Evolutionary conservation across 2,329 filamentous ascomycete genomes (phyloP), one percentile per base, ranked within the genome.

Genomic region (Blastomyces emzantsi): DNA sequence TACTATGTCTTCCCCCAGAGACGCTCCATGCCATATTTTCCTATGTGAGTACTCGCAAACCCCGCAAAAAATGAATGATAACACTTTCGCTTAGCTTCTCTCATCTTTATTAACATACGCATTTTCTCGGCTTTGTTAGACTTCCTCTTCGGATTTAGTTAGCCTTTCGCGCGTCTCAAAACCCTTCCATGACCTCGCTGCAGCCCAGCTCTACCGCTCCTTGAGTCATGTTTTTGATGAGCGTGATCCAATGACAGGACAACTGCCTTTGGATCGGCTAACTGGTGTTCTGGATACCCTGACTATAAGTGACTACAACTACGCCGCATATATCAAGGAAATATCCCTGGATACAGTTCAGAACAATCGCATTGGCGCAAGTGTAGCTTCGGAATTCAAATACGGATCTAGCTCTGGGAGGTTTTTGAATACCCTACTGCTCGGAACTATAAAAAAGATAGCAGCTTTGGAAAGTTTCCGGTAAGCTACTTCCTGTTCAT

Each of bases 211-310:
- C 19, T 88, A 87, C 71, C 82, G 83, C 65, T 81, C 77, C 63
- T 84, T 87, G 70, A 77, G 81, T 69, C 85, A 87, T 66, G 76
- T 85, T 62, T 86, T 87, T 69, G 81, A 82, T n/a, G 83, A 85
- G 64, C 81, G 84, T 61, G 82, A 85, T 67, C 81, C 84, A 64
- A 71, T 77, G 1, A 73, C 73, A 49, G 81, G 79, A 68, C 82
- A 84, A 58, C 80, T 77, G 0, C 78, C 80, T n/a, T 81, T 84
- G 59, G 84, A 86, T 67, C 78, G 80, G 4, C 78, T 87, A 43
- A 82, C 85, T 1, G 79, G 79, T 28, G 82, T 84, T 3, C 78
- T 88, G 58, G 81, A 87, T 63, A 87, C 85, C 3, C 82, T 88
- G 62, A 82, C 81, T 39, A 84, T 84, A 0, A 87, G 85, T 76